These are phyloP conservation scores for Tricharina praecox DNA, from an alignment of 495 filamentous ascomycete genomes.

Conservation along the genomic window DNA sequence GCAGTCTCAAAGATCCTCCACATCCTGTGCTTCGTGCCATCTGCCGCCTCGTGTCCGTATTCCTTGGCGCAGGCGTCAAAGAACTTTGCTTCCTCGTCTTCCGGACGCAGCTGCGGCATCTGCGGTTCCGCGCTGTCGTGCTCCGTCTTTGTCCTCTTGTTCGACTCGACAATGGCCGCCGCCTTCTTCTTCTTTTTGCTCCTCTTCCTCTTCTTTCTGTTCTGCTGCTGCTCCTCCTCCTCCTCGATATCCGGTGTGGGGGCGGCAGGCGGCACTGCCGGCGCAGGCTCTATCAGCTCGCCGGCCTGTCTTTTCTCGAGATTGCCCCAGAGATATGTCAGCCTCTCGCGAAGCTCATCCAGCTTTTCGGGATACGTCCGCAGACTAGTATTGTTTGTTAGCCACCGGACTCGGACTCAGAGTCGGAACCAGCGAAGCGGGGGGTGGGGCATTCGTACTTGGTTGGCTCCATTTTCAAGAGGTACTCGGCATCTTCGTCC, in stretches of 20 bases:
- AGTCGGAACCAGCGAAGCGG: background rate
- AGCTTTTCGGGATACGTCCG: background rate
- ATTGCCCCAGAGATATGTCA: background rate
- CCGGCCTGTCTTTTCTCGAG: background rate
- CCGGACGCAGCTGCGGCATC: background rate
- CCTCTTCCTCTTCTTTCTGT: background rate
- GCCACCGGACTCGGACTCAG: too few species aligned
- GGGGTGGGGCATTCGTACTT: conserved; percentile 35
- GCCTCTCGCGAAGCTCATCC: background rate
- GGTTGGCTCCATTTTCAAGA: conserved; percentile 47
- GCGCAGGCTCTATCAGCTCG: background rate
- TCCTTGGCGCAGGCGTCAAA: background rate
- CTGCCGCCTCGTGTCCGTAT: background rate
- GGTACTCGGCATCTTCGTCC: conserved; percentile 43
- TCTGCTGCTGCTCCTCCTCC: background rate
- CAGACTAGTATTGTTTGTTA: too few species aligned
- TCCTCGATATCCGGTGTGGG: background rate
- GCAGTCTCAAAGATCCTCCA: background rate
- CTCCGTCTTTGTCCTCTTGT: background rate
- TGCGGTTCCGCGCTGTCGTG: background rate
- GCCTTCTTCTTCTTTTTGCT: background rate
- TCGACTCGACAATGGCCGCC: too few species aligned
- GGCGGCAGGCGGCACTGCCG: background rate
- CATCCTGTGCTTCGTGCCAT: too few species aligned
- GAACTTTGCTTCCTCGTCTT: background rate